Conservation (phyloP, 768 basidiomycete species). For the Cantharellus cinnabarinus region DNA sequence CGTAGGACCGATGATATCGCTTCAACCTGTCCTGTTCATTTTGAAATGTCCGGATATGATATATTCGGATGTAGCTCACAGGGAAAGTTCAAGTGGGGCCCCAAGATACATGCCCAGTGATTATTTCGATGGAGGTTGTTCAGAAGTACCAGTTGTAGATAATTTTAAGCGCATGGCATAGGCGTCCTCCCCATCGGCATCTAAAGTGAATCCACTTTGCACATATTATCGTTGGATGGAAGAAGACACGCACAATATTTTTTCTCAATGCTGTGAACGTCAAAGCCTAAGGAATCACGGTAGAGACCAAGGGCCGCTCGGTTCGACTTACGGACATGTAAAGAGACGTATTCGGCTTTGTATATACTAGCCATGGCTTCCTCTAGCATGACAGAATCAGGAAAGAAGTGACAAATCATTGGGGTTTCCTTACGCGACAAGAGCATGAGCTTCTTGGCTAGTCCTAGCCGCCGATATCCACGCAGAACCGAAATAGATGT, state of each 20-base stretch:
- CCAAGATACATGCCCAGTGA: not conserved
- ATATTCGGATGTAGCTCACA: too few species aligned
- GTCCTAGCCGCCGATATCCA: slow-evolving; percentile 72
- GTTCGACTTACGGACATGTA: slow-evolving; percentile 92
- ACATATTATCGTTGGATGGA: not conserved
- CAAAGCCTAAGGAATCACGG: slow-evolving; percentile 75
- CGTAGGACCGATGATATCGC: too few species aligned
- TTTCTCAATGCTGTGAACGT: slow-evolving; percentile 67
- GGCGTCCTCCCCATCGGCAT: slow-evolving; percentile 89
- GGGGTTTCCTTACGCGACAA: slow-evolving; percentile 51
- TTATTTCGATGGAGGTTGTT: not conserved
- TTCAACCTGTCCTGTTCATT: too few species aligned
- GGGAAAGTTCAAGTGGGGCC: too few species aligned
- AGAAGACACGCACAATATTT: slow-evolving; percentile 55
- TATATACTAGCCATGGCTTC: slow-evolving; percentile 84
- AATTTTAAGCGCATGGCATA: slow-evolving; percentile 71
- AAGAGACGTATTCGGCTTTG: slow-evolving; percentile 59
- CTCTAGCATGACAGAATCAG: slow-evolving; percentile 27
- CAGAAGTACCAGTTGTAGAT: not conserved
- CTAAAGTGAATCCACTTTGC: slow-evolving; percentile 20
- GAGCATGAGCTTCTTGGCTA: slow-evolving; percentile 88
- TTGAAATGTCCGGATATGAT: too few species aligned
- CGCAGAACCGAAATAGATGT: slow-evolving; percentile 91
- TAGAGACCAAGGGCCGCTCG: slow-evolving; percentile 78
- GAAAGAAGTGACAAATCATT: not conserved